Evolutionary conservation across 257 asterid species (phyloP).

Genomic region (Eustoma russellianum): DNA sequence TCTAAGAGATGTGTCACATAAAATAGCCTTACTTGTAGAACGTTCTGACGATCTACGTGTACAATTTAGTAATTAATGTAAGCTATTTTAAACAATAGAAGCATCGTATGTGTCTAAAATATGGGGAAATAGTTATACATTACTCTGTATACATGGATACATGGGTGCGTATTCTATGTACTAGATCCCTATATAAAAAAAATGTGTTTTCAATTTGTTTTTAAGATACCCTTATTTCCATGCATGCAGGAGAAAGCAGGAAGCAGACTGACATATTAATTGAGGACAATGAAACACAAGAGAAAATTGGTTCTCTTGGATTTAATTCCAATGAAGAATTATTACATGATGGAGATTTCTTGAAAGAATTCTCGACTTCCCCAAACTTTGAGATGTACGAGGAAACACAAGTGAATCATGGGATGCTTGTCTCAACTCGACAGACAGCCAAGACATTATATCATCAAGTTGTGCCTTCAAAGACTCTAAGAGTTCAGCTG

Average conservation of each 20-base stretch:
- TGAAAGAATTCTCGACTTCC: conserved; percentile 22
- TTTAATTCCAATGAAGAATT: conserved; percentile 17
- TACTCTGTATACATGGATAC: no score
- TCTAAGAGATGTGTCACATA: no score
- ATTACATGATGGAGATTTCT: conserved; percentile 14
- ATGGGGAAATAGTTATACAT: no score
- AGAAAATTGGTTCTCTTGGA: conserved; percentile 17
- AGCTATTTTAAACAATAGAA: no score
- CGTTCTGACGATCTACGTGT: no score
- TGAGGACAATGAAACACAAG: conserved; percentile 13
- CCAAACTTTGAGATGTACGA: conserved; percentile 33
- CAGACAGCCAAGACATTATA: conserved; percentile 31
- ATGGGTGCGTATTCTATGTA: no score
- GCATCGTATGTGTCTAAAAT: no score
- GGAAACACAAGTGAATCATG: conserved; percentile 30
- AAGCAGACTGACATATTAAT: conserved; percentile 6
- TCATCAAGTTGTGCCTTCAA: conserved; percentile 36
- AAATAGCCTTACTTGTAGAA: no score
- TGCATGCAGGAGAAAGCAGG: conserved; percentile 27
- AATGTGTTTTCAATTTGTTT: no score
- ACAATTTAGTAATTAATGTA: no score
- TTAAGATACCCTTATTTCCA: neutral
- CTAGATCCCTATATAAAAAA: no score
- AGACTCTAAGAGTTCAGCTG: conserved; percentile 22
- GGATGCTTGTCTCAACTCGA: conserved; percentile 30